Percentiles rank a stretch among this genome's conserved stretches.
Conservation (phyloP, 2,329 filamentous ascomycete species). For the Aschersonia sp. region DNA sequence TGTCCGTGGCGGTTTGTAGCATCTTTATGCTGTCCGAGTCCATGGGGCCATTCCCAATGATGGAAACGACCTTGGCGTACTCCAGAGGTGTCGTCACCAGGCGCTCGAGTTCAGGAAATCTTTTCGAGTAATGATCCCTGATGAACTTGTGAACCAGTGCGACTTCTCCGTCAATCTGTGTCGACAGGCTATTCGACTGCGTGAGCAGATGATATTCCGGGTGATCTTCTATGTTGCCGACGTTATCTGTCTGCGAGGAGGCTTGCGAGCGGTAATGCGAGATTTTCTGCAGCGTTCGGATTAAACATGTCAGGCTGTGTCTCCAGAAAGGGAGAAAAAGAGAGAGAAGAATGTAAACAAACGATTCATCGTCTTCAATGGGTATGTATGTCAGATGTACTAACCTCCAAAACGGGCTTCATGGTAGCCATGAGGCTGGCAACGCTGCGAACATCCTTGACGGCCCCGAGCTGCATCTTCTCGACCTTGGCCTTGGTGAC, state of each 20-base stretch:
- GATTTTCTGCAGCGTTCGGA: conserved; percentile 56
- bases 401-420: conserved; percentile 70
- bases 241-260: conserved; percentile 45
- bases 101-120: conserved; percentile 84
- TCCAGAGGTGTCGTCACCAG: conserved; percentile 86
- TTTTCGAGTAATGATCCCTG: conserved; percentile 83
- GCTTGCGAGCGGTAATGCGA: conserved; percentile 58
- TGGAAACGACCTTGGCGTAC: conserved; percentile 88
- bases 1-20: conserved; percentile 63
- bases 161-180: conserved; percentile 86
- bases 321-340: conserved; percentile 19
- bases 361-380: background rate
- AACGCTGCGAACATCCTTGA: conserved; percentile 68
- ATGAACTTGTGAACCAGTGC: conserved; percentile 92
- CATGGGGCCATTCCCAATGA: conserved; percentile 84
- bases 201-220: conserved; percentile 83
- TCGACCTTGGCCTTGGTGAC: conserved; percentile 67
- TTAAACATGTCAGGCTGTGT: conserved; percentile 50
- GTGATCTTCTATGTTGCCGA: conserved; percentile 82
- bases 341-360: conserved; percentile 11
- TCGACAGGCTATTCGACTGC: conserved; percentile 78
- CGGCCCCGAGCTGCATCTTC: conserved; percentile 61
- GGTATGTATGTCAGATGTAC: conserved; percentile 11
- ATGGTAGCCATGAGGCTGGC: conserved; percentile 70
- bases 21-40: conserved; percentile 67